Conservation (phyloP, 352 stramenopile species). For the Pythium volutum region DNA sequence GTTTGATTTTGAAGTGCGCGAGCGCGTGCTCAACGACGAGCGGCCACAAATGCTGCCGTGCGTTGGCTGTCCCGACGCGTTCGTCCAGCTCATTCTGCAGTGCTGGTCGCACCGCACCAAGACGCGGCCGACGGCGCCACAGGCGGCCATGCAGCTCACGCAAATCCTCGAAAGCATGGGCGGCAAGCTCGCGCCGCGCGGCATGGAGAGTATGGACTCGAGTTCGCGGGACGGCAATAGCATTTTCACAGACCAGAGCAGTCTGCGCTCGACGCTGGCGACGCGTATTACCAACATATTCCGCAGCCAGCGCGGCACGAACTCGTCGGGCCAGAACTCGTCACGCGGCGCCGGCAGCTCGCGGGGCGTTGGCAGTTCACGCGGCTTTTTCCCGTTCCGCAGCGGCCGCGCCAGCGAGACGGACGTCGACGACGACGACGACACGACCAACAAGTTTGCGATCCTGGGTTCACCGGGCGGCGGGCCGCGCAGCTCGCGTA, state of each 20-base stretch:
- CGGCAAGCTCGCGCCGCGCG: conserved; percentile 28
- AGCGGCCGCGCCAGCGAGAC: conserved; percentile 11
- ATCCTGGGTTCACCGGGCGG: conserved; percentile 28
- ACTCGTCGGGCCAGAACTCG: conserved; percentile 15
- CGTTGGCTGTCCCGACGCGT: conserved; percentile 45
- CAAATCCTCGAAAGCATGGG: conserved; percentile 56
- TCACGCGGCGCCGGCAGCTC: conserved; percentile 14
- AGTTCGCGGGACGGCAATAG: conserved; percentile 50
- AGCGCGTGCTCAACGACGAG: conserved; percentile 53
- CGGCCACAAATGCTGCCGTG: conserved; percentile 48
- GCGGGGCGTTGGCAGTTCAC: conserved; percentile 17
- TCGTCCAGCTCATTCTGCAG: conserved; percentile 54
- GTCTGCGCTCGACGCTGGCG: conserved; percentile 37
- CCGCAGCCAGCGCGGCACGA: conserved; percentile 21
- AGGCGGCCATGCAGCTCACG: conserved; percentile 50
- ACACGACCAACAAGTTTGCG: conserved; percentile 27
- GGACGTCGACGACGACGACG: conserved; percentile 17
- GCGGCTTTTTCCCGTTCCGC: conserved; percentile 21
- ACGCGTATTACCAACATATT: conserved; percentile 71
- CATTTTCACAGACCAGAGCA: conserved; percentile 27
- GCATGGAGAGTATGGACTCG: conserved; percentile 54
- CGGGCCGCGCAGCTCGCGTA: conserved; percentile 10
- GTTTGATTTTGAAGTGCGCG: conserved; percentile 69
- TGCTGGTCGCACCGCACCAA: conserved; percentile 56
- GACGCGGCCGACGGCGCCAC: conserved; percentile 39